Evolutionary conservation across 2,329 filamentous ascomycete genomes (phyloP).

Genomic region (Rachicladosporium sp.): DNA sequence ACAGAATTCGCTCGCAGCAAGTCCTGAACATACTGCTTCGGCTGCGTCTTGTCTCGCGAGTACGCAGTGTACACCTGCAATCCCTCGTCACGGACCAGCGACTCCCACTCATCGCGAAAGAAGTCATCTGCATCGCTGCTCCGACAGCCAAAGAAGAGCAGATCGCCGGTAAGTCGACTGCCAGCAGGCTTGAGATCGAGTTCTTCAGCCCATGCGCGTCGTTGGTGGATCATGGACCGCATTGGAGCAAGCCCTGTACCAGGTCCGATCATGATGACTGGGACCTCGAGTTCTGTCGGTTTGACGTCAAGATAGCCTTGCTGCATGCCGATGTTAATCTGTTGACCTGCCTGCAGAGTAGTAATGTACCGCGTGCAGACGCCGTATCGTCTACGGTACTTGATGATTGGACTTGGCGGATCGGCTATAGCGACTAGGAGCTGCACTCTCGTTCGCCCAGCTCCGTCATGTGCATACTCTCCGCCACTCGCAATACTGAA

Average conservation of each 20-base stretch:
- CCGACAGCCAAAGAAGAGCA: conserved; percentile 78
- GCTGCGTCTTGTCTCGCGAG: conserved; percentile 52
- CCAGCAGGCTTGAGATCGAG: not conserved
- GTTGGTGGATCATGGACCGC: conserved; percentile 67
- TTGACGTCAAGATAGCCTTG: conserved; percentile 39
- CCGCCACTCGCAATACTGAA: conserved; percentile 84
- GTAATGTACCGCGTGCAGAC: conserved; percentile 83
- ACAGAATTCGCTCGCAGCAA: conserved; percentile 40
- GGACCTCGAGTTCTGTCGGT: conserved; percentile 36
- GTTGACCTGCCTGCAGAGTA: conserved; percentile 45
- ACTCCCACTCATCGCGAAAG: conserved; percentile 64
- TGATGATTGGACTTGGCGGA: conserved; percentile 55
- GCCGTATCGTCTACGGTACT: conserved; percentile 78
- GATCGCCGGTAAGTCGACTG: conserved; percentile 18
- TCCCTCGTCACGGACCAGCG: conserved; percentile 28
- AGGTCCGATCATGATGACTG: conserved; percentile 67
- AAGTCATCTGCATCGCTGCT: conserved; percentile 66
- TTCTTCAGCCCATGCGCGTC: conserved; percentile 31
- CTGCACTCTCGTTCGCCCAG: conserved; percentile 18
- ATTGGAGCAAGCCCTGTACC: conserved; percentile 83
- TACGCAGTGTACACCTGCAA: conserved; percentile 53
- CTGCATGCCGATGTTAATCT: conserved; percentile 47
- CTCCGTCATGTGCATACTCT: conserved; percentile 17
- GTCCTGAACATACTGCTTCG: conserved; percentile 59
- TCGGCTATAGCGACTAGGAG: conserved; percentile 24